Conservation (phyloP, 192 early-diverging fungal species). For the Linnemannia zychae region DNA sequence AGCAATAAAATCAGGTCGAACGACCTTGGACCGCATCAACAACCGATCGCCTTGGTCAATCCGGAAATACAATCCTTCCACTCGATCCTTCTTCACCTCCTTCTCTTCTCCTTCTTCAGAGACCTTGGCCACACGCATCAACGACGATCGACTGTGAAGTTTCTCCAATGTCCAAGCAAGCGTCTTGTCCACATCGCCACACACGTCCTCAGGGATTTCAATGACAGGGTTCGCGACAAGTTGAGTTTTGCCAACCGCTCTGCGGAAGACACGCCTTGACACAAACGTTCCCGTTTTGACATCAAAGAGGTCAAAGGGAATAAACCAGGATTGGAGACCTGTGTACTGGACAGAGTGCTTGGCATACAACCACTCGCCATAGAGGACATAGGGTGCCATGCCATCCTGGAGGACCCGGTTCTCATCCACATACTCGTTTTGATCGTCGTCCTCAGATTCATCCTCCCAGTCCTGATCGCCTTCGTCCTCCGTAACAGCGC, state of each 20-base stretch:
- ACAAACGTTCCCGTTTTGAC: slow-evolving; percentile 56
- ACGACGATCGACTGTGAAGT: slow-evolving; percentile 38
- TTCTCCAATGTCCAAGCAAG: slow-evolving; percentile 32
- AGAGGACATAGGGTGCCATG: slow-evolving; percentile 54
- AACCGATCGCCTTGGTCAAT: slow-evolving; percentile 53
- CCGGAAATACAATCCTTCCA: slow-evolving; percentile 49
- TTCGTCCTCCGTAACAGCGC: background rate
- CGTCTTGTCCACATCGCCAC: slow-evolving; percentile 40
- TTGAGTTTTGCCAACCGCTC: slow-evolving; percentile 33
- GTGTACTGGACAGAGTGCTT: slow-evolving; percentile 55
- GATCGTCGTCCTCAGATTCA: slow-evolving; percentile 30
- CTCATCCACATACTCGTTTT: slow-evolving; percentile 51
- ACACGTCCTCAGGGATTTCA: slow-evolving; percentile 19
- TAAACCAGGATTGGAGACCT: slow-evolving; percentile 44
- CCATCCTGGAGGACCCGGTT: slow-evolving; percentile 50
- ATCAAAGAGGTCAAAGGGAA: slow-evolving; percentile 52
- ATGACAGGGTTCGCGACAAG: slow-evolving; percentile 24
- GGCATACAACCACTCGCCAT: slow-evolving; percentile 55
- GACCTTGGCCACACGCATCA: slow-evolving; percentile 8
- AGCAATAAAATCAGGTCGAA: slow-evolving; percentile 50
- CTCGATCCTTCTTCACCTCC: slow-evolving; percentile 15
- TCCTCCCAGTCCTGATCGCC: slow-evolving; percentile 34
- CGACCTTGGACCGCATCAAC: slow-evolving; percentile 48
- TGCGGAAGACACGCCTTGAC: slow-evolving; percentile 35
- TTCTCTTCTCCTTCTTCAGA: background rate